Conservation (phyloP, 306 rosid genomes). For the Macrotyloma uniflorum region DNA sequence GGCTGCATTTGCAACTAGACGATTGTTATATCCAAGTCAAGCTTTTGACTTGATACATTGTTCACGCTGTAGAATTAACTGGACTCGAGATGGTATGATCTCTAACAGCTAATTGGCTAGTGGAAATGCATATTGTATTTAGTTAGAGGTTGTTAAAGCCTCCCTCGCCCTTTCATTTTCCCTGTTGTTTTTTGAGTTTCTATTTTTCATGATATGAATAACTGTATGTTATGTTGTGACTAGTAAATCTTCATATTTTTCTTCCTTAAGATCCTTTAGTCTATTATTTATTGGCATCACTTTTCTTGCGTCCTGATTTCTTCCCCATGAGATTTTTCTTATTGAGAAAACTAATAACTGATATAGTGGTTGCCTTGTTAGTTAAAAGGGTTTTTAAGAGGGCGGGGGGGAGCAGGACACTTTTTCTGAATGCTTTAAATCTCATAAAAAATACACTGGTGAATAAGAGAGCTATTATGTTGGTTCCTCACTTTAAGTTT, state of each 20-base stretch:
- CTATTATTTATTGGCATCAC: not conserved
- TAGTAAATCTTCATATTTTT: not conserved
- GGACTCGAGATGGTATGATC: slow-evolving; percentile 88
- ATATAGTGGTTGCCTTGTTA: slow-evolving; percentile 19
- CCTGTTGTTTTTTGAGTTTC: slow-evolving; percentile 5
- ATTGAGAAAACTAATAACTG: not conserved
- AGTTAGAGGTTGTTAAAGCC: not conserved
- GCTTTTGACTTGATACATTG: slow-evolving; percentile 98
- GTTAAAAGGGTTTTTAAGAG: not conserved
- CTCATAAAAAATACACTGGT: not conserved
- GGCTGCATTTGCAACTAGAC: slow-evolving; percentile 87
- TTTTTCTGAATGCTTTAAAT: not conserved
- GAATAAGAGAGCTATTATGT: slow-evolving; percentile 19
- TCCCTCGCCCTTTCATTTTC: not conserved
- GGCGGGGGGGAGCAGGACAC: not conserved
- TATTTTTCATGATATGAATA: slow-evolving; percentile 8
- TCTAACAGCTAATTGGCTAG: slow-evolving; percentile 4
- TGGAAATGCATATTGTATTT: slow-evolving; percentile 4
- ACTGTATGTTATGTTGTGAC: not conserved
- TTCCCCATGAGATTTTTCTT: slow-evolving; percentile 25
- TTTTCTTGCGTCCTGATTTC: slow-evolving; percentile 10
- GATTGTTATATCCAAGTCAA: slow-evolving; percentile 88
- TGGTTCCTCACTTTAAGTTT: slow-evolving; percentile 28
- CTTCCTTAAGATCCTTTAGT: slow-evolving; percentile 8
- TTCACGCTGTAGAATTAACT: slow-evolving; percentile 91